Conservation (phyloP, 768 basidiomycete species). For the Hygrocybe punicea region DNA sequence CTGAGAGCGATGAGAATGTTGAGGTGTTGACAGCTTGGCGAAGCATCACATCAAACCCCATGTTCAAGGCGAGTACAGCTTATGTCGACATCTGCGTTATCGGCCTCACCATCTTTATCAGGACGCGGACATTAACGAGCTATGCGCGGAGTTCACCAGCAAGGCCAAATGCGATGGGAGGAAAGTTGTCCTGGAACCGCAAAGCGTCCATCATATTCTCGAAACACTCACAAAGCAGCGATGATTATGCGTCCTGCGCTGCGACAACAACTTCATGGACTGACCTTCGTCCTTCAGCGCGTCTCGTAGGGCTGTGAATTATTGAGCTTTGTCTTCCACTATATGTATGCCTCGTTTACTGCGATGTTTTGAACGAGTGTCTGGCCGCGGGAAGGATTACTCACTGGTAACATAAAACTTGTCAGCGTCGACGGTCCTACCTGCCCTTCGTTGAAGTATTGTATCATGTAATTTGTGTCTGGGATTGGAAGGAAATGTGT, state of each 20-base stretch:
- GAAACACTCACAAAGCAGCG: slow-evolving; percentile 33
- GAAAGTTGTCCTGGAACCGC: slow-evolving; percentile 71
- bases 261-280: not conserved
- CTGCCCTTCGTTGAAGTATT: too few species aligned
- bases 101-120: slow-evolving; percentile 25
- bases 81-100: slow-evolving; percentile 3
- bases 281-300: not conserved
- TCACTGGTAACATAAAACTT: too few species aligned
- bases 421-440: too few species aligned
- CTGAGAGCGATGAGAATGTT: slow-evolving; percentile 67
- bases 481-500: too few species aligned
- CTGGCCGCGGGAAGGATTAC: too few species aligned
- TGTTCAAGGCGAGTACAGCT: slow-evolving; percentile 60
- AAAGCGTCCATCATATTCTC: slow-evolving; percentile 47
- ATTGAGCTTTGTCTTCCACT: too few species aligned
- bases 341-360: too few species aligned
- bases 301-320: too few species aligned
- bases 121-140: slow-evolving; percentile 74
- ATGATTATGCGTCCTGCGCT: not conserved
- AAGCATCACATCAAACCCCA: slow-evolving; percentile 68
- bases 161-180: slow-evolving; percentile 85
- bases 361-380: too few species aligned
- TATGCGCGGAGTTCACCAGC: slow-evolving; percentile 74
- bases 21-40: slow-evolving; percentile 79
- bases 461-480: too few species aligned